Conservation (phyloP, 2,329 filamentous ascomycete genomes). For the Helotiales sp. region DNA sequence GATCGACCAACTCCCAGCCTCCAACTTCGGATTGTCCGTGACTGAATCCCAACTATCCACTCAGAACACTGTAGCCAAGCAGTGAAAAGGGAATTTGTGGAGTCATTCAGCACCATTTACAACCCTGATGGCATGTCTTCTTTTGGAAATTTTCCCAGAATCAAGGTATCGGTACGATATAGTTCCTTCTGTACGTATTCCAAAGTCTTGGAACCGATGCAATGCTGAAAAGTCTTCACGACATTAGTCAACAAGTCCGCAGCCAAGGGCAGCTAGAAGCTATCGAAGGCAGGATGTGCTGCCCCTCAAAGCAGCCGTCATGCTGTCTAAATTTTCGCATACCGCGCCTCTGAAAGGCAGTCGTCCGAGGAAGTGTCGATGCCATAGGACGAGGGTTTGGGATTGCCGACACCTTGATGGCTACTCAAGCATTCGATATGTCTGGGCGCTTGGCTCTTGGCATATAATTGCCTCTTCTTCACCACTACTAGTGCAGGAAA, state of each 20-base stretch:
- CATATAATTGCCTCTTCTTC: slow-evolving; percentile 7
- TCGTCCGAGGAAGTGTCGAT: neutral
- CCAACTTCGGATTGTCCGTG: neutral
- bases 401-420: slow-evolving; percentile 19
- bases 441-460: slow-evolving; percentile 19
- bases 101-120: neutral
- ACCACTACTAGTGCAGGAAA: neutral
- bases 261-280: slow-evolving; percentile 13
- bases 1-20: neutral
- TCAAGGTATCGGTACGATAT: neutral
- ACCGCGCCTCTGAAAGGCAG: neutral
- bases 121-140: slow-evolving; percentile 9
- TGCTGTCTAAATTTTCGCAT: neutral
- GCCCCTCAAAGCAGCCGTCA: neutral
- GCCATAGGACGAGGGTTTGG: neutral
- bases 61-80: slow-evolving; percentile 3
- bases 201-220: slow-evolving; percentile 2
- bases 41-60: neutral
- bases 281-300: slow-evolving; percentile 1
- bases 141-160: neutral
- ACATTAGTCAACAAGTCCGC: neutral
- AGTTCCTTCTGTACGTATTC: neutral
- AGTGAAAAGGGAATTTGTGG: neutral
- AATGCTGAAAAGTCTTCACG: slow-evolving; percentile 1
- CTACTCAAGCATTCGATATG: slow-evolving; percentile 12